phyloP scores from a whole-genome alignment of 2,329 filamentous ascomycete species.

The Nemania sp. region DNA sequence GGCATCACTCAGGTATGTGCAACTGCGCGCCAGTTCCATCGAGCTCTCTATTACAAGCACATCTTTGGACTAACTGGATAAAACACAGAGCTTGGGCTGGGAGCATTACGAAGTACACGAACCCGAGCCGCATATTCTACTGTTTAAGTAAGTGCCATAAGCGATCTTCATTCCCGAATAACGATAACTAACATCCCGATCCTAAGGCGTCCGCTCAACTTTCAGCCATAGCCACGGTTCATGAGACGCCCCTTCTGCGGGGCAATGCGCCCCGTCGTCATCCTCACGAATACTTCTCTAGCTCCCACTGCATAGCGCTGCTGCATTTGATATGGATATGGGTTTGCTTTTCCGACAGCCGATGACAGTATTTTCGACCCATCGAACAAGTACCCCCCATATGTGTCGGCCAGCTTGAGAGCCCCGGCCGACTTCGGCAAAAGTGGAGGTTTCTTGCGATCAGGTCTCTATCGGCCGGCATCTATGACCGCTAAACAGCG shows the following conservation, averaged over 20 bases:
- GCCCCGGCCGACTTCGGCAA: slow-evolving; percentile 20
- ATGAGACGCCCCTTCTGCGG: slow-evolving; percentile 21
- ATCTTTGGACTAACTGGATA: slow-evolving; percentile 7
- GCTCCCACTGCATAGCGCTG: slow-evolving; percentile 42
- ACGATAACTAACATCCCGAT: slow-evolving; percentile 17
- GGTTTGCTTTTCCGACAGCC: slow-evolving; percentile 36
- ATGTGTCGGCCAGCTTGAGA: slow-evolving; percentile 15
- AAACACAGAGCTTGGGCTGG: slow-evolving; percentile 86
- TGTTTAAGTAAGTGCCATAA: slow-evolving; percentile 83
- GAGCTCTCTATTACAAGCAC: not conserved
- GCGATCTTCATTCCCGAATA: not conserved
- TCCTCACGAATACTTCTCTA: slow-evolving; percentile 31
- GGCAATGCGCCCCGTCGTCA: slow-evolving; percentile 18
- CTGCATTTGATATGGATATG: slow-evolving; percentile 39
- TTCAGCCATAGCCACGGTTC: slow-evolving; percentile 68
- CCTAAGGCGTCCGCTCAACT: slow-evolving; percentile 78
- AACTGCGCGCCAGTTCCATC: not conserved
- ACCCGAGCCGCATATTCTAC: slow-evolving; percentile 94
- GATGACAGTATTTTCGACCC: slow-evolving; percentile 30
- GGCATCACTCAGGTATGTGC: slow-evolving; percentile 88
- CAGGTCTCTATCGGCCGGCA: slow-evolving; percentile 20
- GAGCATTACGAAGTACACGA: slow-evolving; percentile 99
- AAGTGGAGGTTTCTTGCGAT: slow-evolving; percentile 15
- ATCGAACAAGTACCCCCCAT: slow-evolving; percentile 18
- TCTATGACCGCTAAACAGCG: slow-evolving; percentile 14